Conservation (phyloP, 2,329 filamentous ascomycete genomes). For the Lojkania enalia region DNA sequence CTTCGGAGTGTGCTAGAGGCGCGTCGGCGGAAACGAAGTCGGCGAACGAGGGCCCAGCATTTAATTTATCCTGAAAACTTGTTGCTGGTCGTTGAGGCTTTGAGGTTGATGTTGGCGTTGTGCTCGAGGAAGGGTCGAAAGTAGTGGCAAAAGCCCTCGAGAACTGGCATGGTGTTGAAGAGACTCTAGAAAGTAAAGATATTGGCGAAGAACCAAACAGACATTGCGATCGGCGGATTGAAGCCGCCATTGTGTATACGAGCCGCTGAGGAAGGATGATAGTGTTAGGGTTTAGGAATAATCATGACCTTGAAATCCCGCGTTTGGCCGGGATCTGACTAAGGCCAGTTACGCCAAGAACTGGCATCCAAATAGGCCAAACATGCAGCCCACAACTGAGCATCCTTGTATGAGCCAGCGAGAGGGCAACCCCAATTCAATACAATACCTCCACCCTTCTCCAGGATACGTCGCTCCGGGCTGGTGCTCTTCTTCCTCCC, state of each 20-base stretch:
- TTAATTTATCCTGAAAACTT: slow-evolving; percentile 64
- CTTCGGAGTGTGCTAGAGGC: slow-evolving; percentile 53
- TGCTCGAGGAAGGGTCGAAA: slow-evolving; percentile 30
- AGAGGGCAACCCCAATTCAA: slow-evolving; percentile 40
- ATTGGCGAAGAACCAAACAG: slow-evolving; percentile 28
- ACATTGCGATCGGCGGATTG: slow-evolving; percentile 39
- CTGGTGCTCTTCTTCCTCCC: slow-evolving; percentile 9
- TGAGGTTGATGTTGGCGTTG: slow-evolving; percentile 21
- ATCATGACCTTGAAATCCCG: slow-evolving; percentile 23
- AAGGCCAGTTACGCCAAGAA: slow-evolving; percentile 8
- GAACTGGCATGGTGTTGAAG: slow-evolving; percentile 18
- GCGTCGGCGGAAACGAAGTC: slow-evolving; percentile 61
- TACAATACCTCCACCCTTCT: slow-evolving; percentile 27
- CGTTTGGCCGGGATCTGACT: slow-evolving; percentile 24
- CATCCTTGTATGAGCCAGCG: slow-evolving; percentile 39
- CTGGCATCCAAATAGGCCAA: slow-evolving; percentile 25
- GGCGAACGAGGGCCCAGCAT: slow-evolving; percentile 65
- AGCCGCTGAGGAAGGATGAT: slow-evolving; percentile 5
- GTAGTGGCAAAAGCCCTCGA: slow-evolving; percentile 40
- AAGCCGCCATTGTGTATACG: slow-evolving; percentile 32
- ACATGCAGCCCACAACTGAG: slow-evolving; percentile 36
- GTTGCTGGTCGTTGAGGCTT: slow-evolving; percentile 51
- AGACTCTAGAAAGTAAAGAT: slow-evolving; percentile 20
- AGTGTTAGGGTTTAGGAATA: slow-evolving; percentile 4
- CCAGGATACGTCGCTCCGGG: neutral